These are phyloP conservation scores for Epichloe gansuensis DNA, from an alignment of 2,329 filamentous ascomycete species.

Conservation along the genomic window DNA sequence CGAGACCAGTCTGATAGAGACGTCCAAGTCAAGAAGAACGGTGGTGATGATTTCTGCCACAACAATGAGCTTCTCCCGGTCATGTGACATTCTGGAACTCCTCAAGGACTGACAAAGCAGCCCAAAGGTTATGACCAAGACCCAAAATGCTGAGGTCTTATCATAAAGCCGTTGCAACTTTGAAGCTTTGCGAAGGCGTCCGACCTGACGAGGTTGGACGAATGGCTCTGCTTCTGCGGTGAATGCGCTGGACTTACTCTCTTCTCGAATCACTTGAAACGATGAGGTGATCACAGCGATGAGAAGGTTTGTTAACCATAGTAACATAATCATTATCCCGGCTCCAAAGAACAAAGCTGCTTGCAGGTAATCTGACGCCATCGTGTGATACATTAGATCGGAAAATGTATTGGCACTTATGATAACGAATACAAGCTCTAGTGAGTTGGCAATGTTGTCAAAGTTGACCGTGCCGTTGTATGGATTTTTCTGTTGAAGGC, in stretches of 20 bases:
- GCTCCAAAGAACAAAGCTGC: slow-evolving; percentile 66
- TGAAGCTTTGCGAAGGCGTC: slow-evolving; percentile 25
- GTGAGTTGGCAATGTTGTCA: slow-evolving; percentile 83
- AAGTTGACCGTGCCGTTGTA: slow-evolving; percentile 82
- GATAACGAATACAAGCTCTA: slow-evolving; percentile 92
- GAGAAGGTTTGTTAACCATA: slow-evolving; percentile 89
- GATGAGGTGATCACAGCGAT: slow-evolving; percentile 98
- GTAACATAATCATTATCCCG: slow-evolving; percentile 78
- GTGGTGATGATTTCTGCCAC: slow-evolving; percentile 66
- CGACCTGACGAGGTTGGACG: slow-evolving; percentile 25
- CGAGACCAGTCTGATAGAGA: slow-evolving; percentile 61
- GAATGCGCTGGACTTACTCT: slow-evolving; percentile 89
- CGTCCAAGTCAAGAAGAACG: slow-evolving; percentile 67
- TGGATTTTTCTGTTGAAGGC: slow-evolving; percentile 67
- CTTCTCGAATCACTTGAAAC: slow-evolving; percentile 95
- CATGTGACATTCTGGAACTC: slow-evolving; percentile 60
- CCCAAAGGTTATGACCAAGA: slow-evolving; percentile 66
- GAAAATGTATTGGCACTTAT: slow-evolving; percentile 98
- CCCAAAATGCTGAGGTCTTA: slow-evolving; percentile 66
- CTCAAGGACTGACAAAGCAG: slow-evolving; percentile 68
- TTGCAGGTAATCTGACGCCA: slow-evolving; percentile 79
- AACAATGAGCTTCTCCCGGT: slow-evolving; percentile 53
- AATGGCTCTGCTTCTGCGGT: slow-evolving; percentile 53
- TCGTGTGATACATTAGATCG: slow-evolving; percentile 87
- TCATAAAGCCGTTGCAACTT: slow-evolving; percentile 59